A percentile compares a stretch with the other conserved stretches of the same genome.
Evolutionary conservation across 1,284 basidiomycete genomes (phyloP).

Genomic region (Erythrobasidium hasegawianum): DNA sequence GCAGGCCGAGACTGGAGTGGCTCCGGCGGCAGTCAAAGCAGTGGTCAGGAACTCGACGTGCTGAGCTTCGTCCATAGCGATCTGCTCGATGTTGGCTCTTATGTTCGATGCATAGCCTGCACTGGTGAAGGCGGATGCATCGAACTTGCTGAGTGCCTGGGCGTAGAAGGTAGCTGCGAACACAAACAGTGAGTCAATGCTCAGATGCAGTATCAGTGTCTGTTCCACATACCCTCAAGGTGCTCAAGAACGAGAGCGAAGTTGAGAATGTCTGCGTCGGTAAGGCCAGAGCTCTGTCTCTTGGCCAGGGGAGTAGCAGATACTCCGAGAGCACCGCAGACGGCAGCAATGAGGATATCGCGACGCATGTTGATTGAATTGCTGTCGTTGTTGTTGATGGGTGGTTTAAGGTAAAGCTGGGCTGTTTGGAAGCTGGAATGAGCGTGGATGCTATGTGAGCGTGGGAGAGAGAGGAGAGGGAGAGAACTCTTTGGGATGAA

Average conservation of each 20-base stretch:
- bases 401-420: no score
- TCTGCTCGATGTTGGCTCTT: conserved; percentile 52
- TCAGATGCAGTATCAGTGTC: no score
- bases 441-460: background rate
- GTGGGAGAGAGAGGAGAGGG: background rate
- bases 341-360: conserved; percentile 5
- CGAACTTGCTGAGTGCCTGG: conserved; percentile 7
- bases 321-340: conserved; percentile 5
- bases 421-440: background rate
- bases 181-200: no score
- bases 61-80: conserved; percentile 59
- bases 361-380: background rate
- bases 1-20: conserved; percentile 57
- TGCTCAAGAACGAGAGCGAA: conserved; percentile 63
- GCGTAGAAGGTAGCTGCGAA: conserved; percentile 18
- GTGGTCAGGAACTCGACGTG: conserved; percentile 55
- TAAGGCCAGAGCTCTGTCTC: background rate
- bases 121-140: conserved; percentile 54
- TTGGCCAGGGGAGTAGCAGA: conserved; percentile 2
- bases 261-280: conserved; percentile 13
- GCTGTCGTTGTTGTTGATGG: no score
- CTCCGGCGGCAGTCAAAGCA: conserved; percentile 54
- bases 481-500: background rate
- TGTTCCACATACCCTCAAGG: conserved; percentile 56
- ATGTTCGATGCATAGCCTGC: conserved; percentile 56